phyloP scores from a whole-genome alignment of 306 rosid genomes.

The Mimosa pudica region DNA sequence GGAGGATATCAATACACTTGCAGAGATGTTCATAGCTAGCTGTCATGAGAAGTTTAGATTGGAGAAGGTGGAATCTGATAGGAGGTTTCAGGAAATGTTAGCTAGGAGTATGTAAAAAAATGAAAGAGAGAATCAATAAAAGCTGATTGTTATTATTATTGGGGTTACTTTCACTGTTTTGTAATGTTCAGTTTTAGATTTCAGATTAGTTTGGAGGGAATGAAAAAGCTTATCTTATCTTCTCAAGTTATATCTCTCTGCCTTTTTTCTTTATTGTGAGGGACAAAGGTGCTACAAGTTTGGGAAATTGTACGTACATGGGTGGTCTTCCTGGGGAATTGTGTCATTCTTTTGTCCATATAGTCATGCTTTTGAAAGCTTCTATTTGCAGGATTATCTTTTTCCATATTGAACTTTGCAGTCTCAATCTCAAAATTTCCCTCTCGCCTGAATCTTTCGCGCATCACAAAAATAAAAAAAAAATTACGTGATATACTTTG shows the following conservation, averaged over 20 bases:
- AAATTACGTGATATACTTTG: conserved; percentile 30
- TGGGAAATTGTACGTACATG: conserved; percentile 39
- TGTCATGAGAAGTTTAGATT: conserved; percentile 80
- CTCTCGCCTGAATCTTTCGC: conserved; percentile 1
- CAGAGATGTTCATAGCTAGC: conserved; percentile 77
- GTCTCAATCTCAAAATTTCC: conserved; percentile 12
- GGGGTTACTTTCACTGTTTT: conserved; percentile 18
- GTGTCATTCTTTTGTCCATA: conserved; percentile 43
- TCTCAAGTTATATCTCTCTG: not conserved
- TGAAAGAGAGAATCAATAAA: not conserved
- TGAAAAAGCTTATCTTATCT: conserved; percentile 2
- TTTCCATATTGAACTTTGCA: not conserved
- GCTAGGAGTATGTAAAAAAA: conserved; percentile 51
- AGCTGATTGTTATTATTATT: not conserved
- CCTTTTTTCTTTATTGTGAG: conserved; percentile 20
- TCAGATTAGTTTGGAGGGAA: conserved; percentile 21
- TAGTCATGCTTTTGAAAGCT: conserved; percentile 22
- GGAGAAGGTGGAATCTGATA: conserved; percentile 88
- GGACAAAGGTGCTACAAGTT: conserved; percentile 21
- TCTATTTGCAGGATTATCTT: not conserved
- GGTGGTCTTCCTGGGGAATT: conserved; percentile 33
- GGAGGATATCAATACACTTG: conserved; percentile 60
- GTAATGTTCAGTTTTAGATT: not conserved
- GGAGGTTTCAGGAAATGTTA: conserved; percentile 82
- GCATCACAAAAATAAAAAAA: not conserved